phyloP scores from a whole-genome alignment of 169 alveolate species.

The Eimeria maxima region DNA sequence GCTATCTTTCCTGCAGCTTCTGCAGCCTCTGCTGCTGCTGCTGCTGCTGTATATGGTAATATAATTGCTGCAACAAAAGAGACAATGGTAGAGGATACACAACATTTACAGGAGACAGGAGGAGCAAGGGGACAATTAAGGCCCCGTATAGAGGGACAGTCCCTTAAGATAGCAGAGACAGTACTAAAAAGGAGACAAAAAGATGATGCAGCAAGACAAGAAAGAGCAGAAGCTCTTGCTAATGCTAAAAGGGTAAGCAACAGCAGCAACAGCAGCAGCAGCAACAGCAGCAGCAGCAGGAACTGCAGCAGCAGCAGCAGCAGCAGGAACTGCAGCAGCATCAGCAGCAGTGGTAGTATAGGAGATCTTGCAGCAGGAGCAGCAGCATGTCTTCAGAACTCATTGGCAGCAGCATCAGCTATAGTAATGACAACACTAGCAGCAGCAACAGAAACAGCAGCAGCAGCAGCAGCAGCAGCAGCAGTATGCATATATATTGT shows the following conservation, averaged over 20 bases:
- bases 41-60: neutral
- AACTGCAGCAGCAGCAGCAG: slow-evolving; percentile 28
- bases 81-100: neutral
- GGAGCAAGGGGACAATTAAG: slow-evolving; percentile 69
- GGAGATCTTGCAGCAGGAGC: neutral
- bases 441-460: neutral
- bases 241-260: slow-evolving; percentile 1
- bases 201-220: slow-evolving; percentile 29
- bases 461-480: neutral
- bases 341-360: neutral
- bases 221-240: slow-evolving; percentile 5
- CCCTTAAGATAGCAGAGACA: slow-evolving; percentile 70
- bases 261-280: neutral
- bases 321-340: neutral
- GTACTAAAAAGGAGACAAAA: slow-evolving; percentile 28
- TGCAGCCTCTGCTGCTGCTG: neutral
- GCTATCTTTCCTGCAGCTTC: neutral
- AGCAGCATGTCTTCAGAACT: neutral
- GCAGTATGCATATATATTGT: neutral
- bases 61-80: neutral
- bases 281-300: slow-evolving; percentile 48
- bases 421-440: neutral
- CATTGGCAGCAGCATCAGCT: neutral
- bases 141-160: slow-evolving; percentile 75
- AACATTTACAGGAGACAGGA: slow-evolving; percentile 54